These are phyloP conservation scores for Saprolegnia parasitica DNA, from an alignment of 352 stramenopile species.

Conservation along the genomic window DNA sequence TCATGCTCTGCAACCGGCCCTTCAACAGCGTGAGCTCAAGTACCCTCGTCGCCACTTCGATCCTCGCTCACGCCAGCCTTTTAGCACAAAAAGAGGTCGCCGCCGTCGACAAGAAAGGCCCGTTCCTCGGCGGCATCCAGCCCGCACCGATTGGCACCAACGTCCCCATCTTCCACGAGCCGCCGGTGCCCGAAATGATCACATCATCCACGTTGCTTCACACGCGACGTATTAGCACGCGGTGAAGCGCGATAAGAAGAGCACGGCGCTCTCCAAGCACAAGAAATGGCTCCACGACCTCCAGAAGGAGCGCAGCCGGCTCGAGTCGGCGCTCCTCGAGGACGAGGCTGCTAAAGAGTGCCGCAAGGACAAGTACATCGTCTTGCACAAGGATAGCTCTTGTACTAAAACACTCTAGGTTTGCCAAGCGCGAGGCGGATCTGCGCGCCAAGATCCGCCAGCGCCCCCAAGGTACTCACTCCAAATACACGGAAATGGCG, in stretches of 20 bases:
- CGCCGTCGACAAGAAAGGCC: slow-evolving; percentile 31
- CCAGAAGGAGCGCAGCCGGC: slow-evolving; percentile 83
- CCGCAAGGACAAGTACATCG: slow-evolving; percentile 56
- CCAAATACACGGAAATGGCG: background rate
- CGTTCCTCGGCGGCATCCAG: slow-evolving; percentile 68
- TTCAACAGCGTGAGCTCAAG: slow-evolving; percentile 85
- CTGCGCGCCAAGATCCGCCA: slow-evolving; percentile 54
- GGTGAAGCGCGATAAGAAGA: slow-evolving; percentile 86
- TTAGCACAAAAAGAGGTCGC: slow-evolving; percentile 11
- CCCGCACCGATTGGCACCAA: slow-evolving; percentile 69
- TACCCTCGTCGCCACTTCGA: slow-evolving; percentile 31
- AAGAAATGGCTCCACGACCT: slow-evolving; percentile 91
- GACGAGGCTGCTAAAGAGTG: slow-evolving; percentile 68
- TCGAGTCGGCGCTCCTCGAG: slow-evolving; percentile 75
- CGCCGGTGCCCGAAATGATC: slow-evolving; percentile 36
- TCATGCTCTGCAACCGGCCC: slow-evolving; percentile 93
- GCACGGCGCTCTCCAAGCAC: slow-evolving; percentile 89
- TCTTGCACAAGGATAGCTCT: background rate
- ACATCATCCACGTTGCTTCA: background rate
- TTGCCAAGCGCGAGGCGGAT: slow-evolving; percentile 71
- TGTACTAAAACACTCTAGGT: slow-evolving; percentile 36
- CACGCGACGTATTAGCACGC: slow-evolving; percentile 39
- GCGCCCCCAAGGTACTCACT: slow-evolving; percentile 19
- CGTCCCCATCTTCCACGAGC: slow-evolving; percentile 70
- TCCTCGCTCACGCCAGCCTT: background rate